Conservation (phyloP, 441 rosid species). For the Populus hybrid region DNA sequence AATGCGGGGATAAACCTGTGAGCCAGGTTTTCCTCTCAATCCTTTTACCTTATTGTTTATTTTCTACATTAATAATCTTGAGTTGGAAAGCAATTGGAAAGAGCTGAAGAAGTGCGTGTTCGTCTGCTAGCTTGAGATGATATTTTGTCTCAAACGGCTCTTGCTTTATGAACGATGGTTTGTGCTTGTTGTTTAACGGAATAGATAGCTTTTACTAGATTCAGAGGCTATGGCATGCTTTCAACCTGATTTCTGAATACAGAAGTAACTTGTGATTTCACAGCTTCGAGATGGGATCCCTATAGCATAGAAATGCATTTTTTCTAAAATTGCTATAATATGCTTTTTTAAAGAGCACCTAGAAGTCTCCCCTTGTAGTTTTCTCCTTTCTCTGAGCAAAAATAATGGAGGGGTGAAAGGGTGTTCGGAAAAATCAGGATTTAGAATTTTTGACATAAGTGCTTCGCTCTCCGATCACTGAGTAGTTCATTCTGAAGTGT, state of each 20-base stretch:
- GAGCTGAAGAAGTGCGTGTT: not conserved
- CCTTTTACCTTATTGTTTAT: not conserved
- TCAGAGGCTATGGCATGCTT: not conserved
- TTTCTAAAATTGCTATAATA: not conserved
- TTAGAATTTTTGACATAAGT: not conserved
- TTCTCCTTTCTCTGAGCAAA: not conserved
- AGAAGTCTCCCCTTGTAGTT: not conserved
- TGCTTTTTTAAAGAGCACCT: not conserved
- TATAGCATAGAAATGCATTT: not conserved
- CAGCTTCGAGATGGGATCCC: not conserved
- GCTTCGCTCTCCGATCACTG: not conserved
- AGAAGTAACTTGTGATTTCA: not conserved
- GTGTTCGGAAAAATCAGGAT: not conserved
- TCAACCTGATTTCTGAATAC: too few relatives aligned
- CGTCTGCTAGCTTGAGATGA: not conserved
- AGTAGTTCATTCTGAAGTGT: not conserved
- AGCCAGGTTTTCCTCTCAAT: constrained; percentile 48
- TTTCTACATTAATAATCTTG: not conserved
- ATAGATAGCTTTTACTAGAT: not conserved
- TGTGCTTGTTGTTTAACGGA: not conserved
- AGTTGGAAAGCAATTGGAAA: not conserved
- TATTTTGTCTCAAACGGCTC: not conserved
- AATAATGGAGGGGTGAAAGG: not conserved
- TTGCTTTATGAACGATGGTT: too few relatives aligned
- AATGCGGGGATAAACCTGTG: constrained; percentile 40